Evolutionary conservation across 805 yeast species (phyloP), one percentile per base, ranked within the genome.

Genomic region (Candida corydali): DNA sequence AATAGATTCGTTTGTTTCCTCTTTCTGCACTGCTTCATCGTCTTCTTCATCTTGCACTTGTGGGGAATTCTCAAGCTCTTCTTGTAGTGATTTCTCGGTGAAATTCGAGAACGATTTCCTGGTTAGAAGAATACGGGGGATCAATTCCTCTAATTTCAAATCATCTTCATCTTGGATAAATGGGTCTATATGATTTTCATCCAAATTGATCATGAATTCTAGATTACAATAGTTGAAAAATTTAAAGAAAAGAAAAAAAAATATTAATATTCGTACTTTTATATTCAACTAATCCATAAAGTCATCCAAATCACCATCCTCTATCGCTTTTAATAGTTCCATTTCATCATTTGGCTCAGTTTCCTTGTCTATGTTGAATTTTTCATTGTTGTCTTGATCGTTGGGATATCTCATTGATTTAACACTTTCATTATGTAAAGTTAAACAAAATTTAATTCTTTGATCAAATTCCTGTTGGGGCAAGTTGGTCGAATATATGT

Each of bases 381-480:
- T n/a, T n/a, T n/a, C n/a, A 9, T 44, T 40, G 45, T 63, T 61
- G 26, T 59, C 62, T 34, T 50, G 49, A 42, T 65, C 69, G 25
- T 56, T 51, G 8, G 96, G 95, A 62, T 86, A 93, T 52, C 97
- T 78, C 97, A 93, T 87, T 7, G 95, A 87, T 64, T 86, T 85
- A 41, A 91, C 94, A 59, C 86, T 78, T 52, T 91, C 97, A 50
- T 88, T 87, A 64, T 91, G 95, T 47, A 91, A 73, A 32, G 82
- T 75, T 65, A 87, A 83, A 55, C 96, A 91, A 62, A 93, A 94
- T 50, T 79, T 78, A 60, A 93, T 91, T 70, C 99, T 83, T 59
- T 87, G 95, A 64, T 91, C 89, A 64, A 86, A 87, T 41, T 87
- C 84, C 11, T 64, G 67, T 62, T 87, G 96, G 23, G 99, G 98